Evolutionary conservation across 257 asterid genomes (phyloP), one percentile per base, ranked within the genome.

Genomic region (Solanum corneliomulleri): DNA sequence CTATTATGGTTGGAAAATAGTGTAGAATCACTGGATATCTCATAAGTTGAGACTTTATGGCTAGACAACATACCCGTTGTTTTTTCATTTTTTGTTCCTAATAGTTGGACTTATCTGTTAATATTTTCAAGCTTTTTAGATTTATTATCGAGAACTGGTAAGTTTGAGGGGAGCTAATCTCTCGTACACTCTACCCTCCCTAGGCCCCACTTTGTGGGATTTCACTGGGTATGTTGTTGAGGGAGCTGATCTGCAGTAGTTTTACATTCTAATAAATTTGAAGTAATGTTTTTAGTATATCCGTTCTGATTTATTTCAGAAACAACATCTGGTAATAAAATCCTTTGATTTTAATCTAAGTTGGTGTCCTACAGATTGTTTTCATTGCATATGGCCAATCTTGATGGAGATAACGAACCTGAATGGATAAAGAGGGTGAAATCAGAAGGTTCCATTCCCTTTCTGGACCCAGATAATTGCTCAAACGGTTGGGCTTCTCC

Each of bases 401-500:
- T 83, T 68, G 94, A 90, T 81, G 90, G 84, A 64, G 89, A 89
- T 11, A 86, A 89, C 60, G 93, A 91, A 58, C 72, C 83, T 44
- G 92, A 91, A 25, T 95, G 98, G 99, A 90, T 95, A 52, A 93
- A 93, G 72, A 93, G 89, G 88, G 91, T 95, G 84, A 94, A 87
- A 90, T 91, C 95, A 84, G 98, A 92, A 91, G 99, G 99, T 29
- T 86, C 95, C 6, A 86, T 94, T 85, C 98, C 99, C 12, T 88
- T 87, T 42, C 93, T 92, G 74, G 91, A 92, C 70, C 95, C 96
- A n/a, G 92, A 91, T 56, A 35, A 90, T 62, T 92, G 94, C 87
- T 82, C 93, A 23, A 93, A 92, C 33, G 98, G 98, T 20, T 96
- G 99, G 99, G 92, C 98, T 85, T 94, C 98, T 88, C 98, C 98